Base-by-base conservation (phyloP, 2,329 filamentous ascomycete genomes). In the Pseudopyricularia cyperi region DNA sequence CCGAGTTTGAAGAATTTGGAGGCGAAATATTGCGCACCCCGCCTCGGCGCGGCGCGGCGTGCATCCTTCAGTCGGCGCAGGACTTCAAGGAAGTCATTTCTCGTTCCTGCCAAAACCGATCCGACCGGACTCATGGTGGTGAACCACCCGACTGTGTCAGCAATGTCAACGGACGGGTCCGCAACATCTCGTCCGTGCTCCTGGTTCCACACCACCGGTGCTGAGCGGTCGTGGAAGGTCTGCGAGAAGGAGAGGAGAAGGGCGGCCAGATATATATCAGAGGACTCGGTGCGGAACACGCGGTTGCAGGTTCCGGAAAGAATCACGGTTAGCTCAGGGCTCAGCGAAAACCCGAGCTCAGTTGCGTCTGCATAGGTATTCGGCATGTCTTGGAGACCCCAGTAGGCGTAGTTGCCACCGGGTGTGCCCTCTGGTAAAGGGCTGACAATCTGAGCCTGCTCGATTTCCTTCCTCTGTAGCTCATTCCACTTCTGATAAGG, bases 71-170 rank as follows among this genome's bases (percentile, higher is more conserved):
- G 65, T 24, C 71, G 65, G n/a, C 71, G 71, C 11, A 80, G 62
- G 0, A 74, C 70, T 12, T 74, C 66, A 37, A 79, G 62, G 15
- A 80, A 62, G 53, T 79, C 74, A 32, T 75, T 71, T 2, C 67
- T 62, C 6, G 26, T 2, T 66, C 35, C 63, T 2, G 72, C 68
- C 1, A 71, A 58, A 8, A 68, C 66, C 3, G 74, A 63, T 2
- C 68, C 65, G 6, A 80, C 64, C 0, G 78, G 78, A 48, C 71
- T 76, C 12, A 82, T 63, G 0, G 76, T 72, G 2, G 77, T 79
- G 55, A 82, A 80, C 77, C 77, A 81, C 2, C 78, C 79, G 0
- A 82, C 76, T 0, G 77, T 81, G 50, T 77, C 68, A 4, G 72
- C 71, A 1, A 80, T 69, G 60, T 81, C 74, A 12, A 75, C 64